Evolutionary conservation across 345 rosid species (phyloP), one percentile per base, ranked within the genome.

Genomic region (Cardamine chenopodiifolia): DNA sequence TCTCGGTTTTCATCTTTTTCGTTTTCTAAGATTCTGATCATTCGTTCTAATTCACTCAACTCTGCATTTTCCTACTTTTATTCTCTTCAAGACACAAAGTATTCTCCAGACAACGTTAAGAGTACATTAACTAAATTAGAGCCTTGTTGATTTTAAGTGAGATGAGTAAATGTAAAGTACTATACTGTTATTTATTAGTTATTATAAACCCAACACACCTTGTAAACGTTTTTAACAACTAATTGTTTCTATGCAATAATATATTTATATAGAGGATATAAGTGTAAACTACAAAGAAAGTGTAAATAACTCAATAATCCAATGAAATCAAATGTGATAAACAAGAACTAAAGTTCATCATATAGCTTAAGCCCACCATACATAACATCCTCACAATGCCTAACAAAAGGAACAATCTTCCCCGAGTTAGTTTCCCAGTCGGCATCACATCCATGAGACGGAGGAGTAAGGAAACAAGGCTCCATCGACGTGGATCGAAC

Each of bases 401-500:
- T 78, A 28, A 83, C 70, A 81, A 74, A 72, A 19, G 81, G 69
- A 35, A 77, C 12, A 52, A 82, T 45, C 9, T 64, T 45, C 6
- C 76, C 78, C 2, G 80, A 57, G 56, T 80, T 78, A 5, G 32
- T 70, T 10, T 32, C 59, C 50, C 42, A 58, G 10, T 78, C 76
- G 4, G 76, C 73, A 15, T 72, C 78, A 71, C 84, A 83, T 56
- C 79, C 82, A 68, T 75, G 78, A 62, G 62, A 45, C 0, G 82
- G 81, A 54, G 86, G 83, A 68, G 74, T 52, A 65, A 72, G 86
- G 67, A 69, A 81, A 61, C 84, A 83, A 58, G 86, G 84, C 75
- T 83, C 86, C 81, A 78, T 64, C 0, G 84, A 78, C 59, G 8
- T 59, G 34, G 70, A 79, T 25, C 69, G 56, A 53, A 70, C 28